Conservation (phyloP, 2,329 filamentous ascomycete species). For the Alternaria postmessia region DNA sequence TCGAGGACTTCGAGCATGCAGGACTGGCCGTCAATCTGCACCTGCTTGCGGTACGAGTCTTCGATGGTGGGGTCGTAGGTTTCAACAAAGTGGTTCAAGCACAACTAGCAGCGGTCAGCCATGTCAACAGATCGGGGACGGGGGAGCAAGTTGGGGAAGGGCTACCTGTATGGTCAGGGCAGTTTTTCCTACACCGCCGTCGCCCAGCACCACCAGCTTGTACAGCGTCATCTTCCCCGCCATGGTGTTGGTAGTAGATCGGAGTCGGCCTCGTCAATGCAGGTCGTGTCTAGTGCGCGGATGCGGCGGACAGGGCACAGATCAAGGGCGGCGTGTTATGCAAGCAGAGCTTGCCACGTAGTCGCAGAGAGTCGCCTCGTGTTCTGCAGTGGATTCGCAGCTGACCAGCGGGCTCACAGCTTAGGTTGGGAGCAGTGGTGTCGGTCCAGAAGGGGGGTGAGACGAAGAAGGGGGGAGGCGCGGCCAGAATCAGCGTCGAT, state of each 20-base stretch:
- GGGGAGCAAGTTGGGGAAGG: too few species aligned
- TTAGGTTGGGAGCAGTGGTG: slow-evolving; percentile 14
- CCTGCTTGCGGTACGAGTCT: slow-evolving; percentile 73
- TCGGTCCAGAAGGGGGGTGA: slow-evolving; percentile 19
- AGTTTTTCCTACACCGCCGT: slow-evolving; percentile 93
- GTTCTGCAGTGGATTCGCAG: slow-evolving; percentile 25
- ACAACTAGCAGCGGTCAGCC: slow-evolving; percentile 68
- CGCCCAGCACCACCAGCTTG: slow-evolving; percentile 93
- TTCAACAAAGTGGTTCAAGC: slow-evolving; percentile 97
- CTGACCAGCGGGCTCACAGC: slow-evolving; percentile 32
- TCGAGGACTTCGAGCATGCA: slow-evolving; percentile 98
- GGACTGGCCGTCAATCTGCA: slow-evolving; percentile 89
- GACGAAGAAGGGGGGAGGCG: slow-evolving; percentile 19
- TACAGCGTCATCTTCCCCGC: slow-evolving; percentile 94
- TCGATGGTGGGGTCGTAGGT: slow-evolving; percentile 77
- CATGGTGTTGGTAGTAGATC: slow-evolving; percentile 62
- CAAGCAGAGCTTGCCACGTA: slow-evolving; percentile 26
- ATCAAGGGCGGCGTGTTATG: slow-evolving; percentile 17
- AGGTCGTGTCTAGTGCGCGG: slow-evolving; percentile 8
- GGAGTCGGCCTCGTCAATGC: slow-evolving; percentile 5
- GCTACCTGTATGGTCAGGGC: slow-evolving; percentile 90
- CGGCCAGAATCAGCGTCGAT: slow-evolving; percentile 17
- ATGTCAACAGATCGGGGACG: slow-evolving; percentile 4
- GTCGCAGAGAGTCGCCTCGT: slow-evolving; percentile 27
- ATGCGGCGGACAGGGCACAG: slow-evolving; percentile 8